Base-by-base conservation (phyloP, 805 yeast species). In the Diddensiella caesifluorescens region DNA sequence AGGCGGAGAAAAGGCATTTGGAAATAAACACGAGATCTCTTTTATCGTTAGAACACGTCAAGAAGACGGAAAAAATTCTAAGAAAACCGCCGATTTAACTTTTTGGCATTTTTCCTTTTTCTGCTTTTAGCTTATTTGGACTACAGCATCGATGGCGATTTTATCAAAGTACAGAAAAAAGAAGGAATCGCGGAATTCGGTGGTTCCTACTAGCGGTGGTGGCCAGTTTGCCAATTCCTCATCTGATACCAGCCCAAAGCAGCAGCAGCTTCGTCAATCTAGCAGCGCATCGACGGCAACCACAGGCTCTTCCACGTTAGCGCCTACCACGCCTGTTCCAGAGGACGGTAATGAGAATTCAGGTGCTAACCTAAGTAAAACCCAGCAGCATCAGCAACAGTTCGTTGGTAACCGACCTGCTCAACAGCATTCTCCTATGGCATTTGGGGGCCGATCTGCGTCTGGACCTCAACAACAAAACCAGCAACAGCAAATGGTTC, bases 101-200 rank as follows among this genome's bases (percentile, higher is more conserved):
- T n/a, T n/a, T n/a, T n/a, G n/a, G n/a, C n/a, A n/a, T n/a, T n/a
- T n/a, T n/a, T n/a, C n/a, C n/a, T n/a, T n/a, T n/a, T n/a, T n/a
- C n/a, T n/a, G n/a, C n/a, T n/a, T n/a, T n/a, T n/a, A n/a, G n/a
- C n/a, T n/a, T n/a, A n/a, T n/a, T n/a, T n/a, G n/a, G n/a, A n/a
- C n/a, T n/a, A n/a, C n/a, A n/a, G n/a, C n/a, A n/a, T 29, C 16
- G 19, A 35, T 35, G 39, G 39, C 39, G 23, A 35, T 35, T 35
- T 35, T 35, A 5, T 9, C 16, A 23, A 35, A 35, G 39, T 35
- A 35, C 15, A 9, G 39, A 22, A 35, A 35, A 19, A 35, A 35
- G 15, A 35, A 35, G 15, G 39, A 35, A 12, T 22, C 39, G 19
- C 33, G 19, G 6, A 33, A 33, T 16, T 20, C 22, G 23, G 36